Evolutionary conservation across 208 protist genomes (phyloP).

Genomic region (Trypanosoma melophagium): DNA sequence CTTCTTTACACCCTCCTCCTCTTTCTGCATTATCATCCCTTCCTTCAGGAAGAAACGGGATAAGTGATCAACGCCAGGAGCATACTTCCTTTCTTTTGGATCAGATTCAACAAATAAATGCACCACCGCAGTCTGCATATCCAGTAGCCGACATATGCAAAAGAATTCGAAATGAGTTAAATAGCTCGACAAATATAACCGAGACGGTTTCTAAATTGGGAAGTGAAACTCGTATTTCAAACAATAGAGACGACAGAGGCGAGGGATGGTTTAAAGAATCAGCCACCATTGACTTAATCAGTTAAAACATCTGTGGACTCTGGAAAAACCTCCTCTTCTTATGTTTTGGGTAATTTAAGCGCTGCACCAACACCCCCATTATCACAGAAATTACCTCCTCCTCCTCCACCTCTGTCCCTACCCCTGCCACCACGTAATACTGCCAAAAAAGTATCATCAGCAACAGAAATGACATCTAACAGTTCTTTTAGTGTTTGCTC

Average conservation of each 20-base stretch:
- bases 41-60: not conserved
- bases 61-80: not conserved
- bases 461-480: not conserved
- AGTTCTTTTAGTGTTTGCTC: not conserved
- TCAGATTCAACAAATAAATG: conserved; percentile 17
- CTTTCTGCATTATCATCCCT: too few species aligned
- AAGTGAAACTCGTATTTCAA: too few species aligned
- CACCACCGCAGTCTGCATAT: not conserved
- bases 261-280: too few species aligned
- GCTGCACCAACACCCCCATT: too few species aligned
- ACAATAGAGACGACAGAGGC: too few species aligned
- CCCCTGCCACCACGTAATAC: not conserved
- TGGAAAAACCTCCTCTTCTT: too few species aligned
- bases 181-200: not conserved
- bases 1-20: too few species aligned
- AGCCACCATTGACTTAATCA: too few species aligned
- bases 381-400: too few species aligned
- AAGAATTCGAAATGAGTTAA: not conserved
- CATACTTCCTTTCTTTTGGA: conserved; percentile 17
- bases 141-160: not conserved
- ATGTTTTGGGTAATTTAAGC: too few species aligned
- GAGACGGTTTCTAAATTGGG: too few species aligned
- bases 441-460: not conserved
- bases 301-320: too few species aligned
- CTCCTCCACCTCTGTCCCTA: not conserved